phyloP scores from a whole-genome alignment of 257 asterid genomes.

The Solanum etuberosum region DNA sequence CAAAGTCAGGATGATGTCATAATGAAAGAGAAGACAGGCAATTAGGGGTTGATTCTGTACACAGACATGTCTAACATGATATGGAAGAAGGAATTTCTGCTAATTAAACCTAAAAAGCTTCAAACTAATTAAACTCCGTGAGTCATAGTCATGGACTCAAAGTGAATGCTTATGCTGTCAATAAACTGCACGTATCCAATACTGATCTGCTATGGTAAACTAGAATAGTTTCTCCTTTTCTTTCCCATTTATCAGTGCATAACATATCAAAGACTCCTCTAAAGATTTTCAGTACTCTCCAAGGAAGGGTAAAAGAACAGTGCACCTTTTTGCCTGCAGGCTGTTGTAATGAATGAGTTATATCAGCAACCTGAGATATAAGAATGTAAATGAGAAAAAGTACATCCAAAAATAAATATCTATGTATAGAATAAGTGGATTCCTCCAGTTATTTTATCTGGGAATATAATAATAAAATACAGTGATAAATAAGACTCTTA shows the following conservation, averaged over 20 bases:
- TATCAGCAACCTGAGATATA: constrained; percentile 74
- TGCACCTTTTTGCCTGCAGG: constrained; percentile 97
- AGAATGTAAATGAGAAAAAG: not conserved
- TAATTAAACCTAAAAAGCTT: not conserved
- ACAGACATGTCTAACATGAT: not conserved
- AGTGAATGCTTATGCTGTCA: not conserved
- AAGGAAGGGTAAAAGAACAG: not conserved
- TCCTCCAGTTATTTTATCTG: not conserved
- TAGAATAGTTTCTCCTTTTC: not conserved
- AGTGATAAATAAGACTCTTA: constrained; percentile 19
- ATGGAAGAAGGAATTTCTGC: not conserved
- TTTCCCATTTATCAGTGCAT: not conserved
- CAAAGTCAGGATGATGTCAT: not conserved
- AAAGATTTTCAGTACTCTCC: not conserved
- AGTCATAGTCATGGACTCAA: not conserved
- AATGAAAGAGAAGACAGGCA: not conserved
- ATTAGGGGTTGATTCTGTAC: not conserved
- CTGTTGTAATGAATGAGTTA: constrained; percentile 93
- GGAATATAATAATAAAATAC: not conserved
- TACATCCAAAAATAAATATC: not conserved
- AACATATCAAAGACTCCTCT: not conserved
- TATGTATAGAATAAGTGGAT: not conserved
- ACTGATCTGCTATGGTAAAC: not conserved
- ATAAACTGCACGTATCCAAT: not conserved
- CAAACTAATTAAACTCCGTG: not conserved